These are phyloP conservation scores for Botrytis fabae DNA, from an alignment of 2,329 filamentous ascomycete genomes.

Conservation along the genomic window DNA sequence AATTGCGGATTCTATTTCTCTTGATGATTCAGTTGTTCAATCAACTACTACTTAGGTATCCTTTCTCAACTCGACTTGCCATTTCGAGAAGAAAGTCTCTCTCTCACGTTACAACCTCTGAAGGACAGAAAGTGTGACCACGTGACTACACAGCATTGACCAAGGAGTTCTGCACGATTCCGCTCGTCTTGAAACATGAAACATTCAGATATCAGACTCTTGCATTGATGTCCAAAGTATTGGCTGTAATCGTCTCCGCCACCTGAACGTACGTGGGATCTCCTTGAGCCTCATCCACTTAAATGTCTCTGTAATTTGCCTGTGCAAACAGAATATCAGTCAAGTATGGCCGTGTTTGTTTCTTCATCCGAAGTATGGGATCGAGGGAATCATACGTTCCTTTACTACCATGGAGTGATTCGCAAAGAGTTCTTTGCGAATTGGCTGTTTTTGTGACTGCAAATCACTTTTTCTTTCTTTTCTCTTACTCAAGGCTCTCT, in stretches of 20 bases:
- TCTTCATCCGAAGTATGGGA: conserved; percentile 5
- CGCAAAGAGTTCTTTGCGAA: not conserved
- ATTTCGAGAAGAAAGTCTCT: not conserved
- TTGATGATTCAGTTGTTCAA: not conserved
- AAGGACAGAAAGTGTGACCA: not conserved
- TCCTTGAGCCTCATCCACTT: conserved; percentile 4
- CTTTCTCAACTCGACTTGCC: not conserved
- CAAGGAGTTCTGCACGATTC: not conserved
- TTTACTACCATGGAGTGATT: not conserved
- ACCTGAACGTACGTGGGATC: not conserved
- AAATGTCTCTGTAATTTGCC: not conserved
- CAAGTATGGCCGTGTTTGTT: conserved; percentile 8
- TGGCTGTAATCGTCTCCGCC: not conserved
- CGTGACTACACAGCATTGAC: not conserved
- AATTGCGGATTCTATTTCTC: not conserved
- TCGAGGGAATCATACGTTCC: not conserved
- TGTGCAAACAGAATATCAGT: not conserved
- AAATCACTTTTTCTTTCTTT: not conserved
- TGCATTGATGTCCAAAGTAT: conserved; percentile 1
- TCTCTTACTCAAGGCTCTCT: not conserved
- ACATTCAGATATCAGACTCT: not conserved
- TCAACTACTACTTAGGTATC: not conserved
- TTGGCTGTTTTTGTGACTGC: not conserved
- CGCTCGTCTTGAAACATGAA: conserved; percentile 13
- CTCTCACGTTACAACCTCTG: not conserved